Percentiles rank a stretch among this genome's conserved stretches.
Conservation (phyloP, 140 eudicot genomes). For the Erigeron philadelphicus region DNA sequence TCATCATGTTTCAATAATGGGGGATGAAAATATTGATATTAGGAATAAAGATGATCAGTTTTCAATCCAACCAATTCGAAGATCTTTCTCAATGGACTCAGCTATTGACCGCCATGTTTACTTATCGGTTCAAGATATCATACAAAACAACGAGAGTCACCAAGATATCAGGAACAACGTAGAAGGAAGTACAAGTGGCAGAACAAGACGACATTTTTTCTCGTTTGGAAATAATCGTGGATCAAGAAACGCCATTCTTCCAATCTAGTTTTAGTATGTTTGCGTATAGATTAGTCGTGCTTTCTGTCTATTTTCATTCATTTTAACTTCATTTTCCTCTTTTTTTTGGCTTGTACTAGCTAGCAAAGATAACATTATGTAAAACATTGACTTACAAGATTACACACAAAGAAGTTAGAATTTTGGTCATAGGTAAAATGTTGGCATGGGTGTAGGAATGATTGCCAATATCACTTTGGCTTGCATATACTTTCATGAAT, state of each 20-base stretch:
- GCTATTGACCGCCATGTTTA: slow-evolving; percentile 60
- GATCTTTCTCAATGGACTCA: slow-evolving; percentile 95
- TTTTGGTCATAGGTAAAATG: slow-evolving; percentile 20
- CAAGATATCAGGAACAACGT: slow-evolving; percentile 45
- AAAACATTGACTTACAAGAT: slow-evolving; percentile 8
- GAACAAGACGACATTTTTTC: slow-evolving; percentile 57
- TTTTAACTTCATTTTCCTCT: slow-evolving; percentile 15
- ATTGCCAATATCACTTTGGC: slow-evolving; percentile 33
- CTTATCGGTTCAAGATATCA: slow-evolving; percentile 58
- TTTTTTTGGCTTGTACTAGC: not conserved
- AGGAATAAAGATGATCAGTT: slow-evolving; percentile 61
- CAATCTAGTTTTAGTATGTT: slow-evolving; percentile 36
- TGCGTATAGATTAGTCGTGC: slow-evolving; percentile 15
- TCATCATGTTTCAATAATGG: slow-evolving; percentile 70
- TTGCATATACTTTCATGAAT: slow-evolving; percentile 32
- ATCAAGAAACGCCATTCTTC: slow-evolving; percentile 64
- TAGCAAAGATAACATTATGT: slow-evolving; percentile 23
- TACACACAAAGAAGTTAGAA: slow-evolving; percentile 21
- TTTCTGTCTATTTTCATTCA: not conserved
- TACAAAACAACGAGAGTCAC: slow-evolving; percentile 30
- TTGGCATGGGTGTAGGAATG: slow-evolving; percentile 49
- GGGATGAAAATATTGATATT: slow-evolving; percentile 63
- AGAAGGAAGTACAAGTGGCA: slow-evolving; percentile 59
- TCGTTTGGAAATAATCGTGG: slow-evolving; percentile 74
- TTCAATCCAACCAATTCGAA: slow-evolving; percentile 52